Evolutionary conservation across 2,329 filamentous ascomycete genomes (phyloP), one percentile per base, ranked within the genome.

Genomic region (Achaetomium macrosporum): DNA sequence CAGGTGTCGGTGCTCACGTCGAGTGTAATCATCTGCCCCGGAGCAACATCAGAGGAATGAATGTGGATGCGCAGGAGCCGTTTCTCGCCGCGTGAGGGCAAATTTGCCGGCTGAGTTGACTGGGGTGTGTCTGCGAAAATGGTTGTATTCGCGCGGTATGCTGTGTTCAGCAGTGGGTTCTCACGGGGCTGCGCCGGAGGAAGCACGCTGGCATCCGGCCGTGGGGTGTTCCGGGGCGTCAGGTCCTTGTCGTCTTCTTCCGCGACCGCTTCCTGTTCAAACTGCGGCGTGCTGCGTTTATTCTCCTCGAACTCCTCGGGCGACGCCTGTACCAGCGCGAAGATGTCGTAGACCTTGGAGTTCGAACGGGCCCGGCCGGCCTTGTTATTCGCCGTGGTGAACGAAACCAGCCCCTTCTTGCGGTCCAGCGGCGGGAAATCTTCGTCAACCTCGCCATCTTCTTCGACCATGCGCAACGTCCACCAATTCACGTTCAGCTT

Each of bases 1-100:
- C 91, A 93, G 30, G 85, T 92, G 60, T 92, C 87, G 0, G 87
- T 90, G 0, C 86, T 91, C 42, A 89, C 87, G 57, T 88, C 83
- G 16, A 91, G 72, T 1, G 83, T 85, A 20, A 89, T 79, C 72
- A 84, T 82, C 63, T 86, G 85, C n/a, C 86, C 85, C 43, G 87
- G 82, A 9, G 85, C 78, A 6, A 82, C 75, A 64, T 90, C 86
- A 0, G 83, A 78, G 5, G 81, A 83, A 68, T 82, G 75, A 59
- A 89, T 87, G 65, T 89, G 84, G 45, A 92, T 80, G 13, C 81
- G 81, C 42, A 92, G 69, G 3, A 87, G 80, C 67, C 85, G 88
- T 62, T 87, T 80, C 52, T 84, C 81, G 30, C 86, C 86, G 11
- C 81, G 79, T 15, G 71, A 65, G 3, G 71, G 73, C 5, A 55